Percentiles rank a stretch among this genome's conserved stretches.
phyloP scores from a whole-genome alignment of 1,139 yeast species.

The Kodamaea arcana region DNA sequence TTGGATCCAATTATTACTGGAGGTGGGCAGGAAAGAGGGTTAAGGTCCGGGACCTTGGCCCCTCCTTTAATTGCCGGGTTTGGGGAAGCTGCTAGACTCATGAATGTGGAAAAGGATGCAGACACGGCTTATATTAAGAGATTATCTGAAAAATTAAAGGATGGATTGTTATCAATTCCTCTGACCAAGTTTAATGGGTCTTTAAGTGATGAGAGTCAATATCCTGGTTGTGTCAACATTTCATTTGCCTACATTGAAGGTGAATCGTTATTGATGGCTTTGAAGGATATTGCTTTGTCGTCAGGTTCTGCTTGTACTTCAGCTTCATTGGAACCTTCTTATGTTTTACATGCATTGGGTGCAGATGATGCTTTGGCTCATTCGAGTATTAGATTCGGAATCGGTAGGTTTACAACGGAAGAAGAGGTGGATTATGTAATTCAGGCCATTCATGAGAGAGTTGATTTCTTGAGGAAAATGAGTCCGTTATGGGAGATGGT shows the following conservation, averaged over 20 bases:
- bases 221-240: conserved; percentile 92
- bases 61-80: conserved; percentile 94
- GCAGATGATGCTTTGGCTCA: conserved; percentile 98
- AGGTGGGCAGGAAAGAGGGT: conserved; percentile 99
- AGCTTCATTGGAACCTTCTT: conserved; percentile 95
- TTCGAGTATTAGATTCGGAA: conserved; percentile 93
- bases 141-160: conserved; percentile 68
- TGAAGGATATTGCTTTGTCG: conserved; percentile 91
- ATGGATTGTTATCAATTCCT: conserved; percentile 74
- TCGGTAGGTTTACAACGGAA: conserved; percentile 96
- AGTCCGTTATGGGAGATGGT: conserved; percentile 99
- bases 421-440: conserved; percentile 92
- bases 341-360: conserved; percentile 93
- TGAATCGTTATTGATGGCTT: conserved; percentile 94
- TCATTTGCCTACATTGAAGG: conserved; percentile 98
- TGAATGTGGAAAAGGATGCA: conserved; percentile 66
- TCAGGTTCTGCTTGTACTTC: conserved; percentile 99
- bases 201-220: conserved; percentile 51
- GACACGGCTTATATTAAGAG: conserved; percentile 68
- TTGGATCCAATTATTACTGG: conserved; percentile 92
- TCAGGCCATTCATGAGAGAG: conserved; percentile 83
- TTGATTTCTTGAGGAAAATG: conserved; percentile 83
- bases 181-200: conserved; percentile 92
- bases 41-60: conserved; percentile 94
- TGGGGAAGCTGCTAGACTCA: conserved; percentile 94